Percentiles rank a stretch among this genome's conserved stretches.
Evolutionary conservation across 805 yeast species (phyloP).

Genomic region (Ogataea haglerorum): DNA sequence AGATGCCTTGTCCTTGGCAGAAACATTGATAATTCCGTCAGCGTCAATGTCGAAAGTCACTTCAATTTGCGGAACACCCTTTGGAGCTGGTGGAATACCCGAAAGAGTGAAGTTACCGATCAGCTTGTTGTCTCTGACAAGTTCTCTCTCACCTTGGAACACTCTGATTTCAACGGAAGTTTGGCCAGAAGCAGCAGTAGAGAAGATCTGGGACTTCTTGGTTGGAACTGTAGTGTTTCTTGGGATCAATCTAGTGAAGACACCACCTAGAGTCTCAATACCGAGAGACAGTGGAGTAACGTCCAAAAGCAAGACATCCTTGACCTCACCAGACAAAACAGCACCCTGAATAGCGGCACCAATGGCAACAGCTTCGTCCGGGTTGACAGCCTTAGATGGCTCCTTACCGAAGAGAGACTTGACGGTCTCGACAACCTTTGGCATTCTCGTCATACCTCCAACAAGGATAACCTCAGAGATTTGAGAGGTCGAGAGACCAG

Average conservation of each 20-base stretch:
- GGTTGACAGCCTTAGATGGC: slow-evolving; percentile 73
- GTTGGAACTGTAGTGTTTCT: slow-evolving; percentile 97
- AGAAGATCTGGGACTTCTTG: slow-evolving; percentile 93
- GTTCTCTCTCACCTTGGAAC: slow-evolving; percentile 99
- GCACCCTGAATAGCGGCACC: slow-evolving; percentile 94
- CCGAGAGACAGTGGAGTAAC: slow-evolving; percentile 89
- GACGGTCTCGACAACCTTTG: slow-evolving; percentile 65
- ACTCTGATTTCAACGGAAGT: slow-evolving; percentile 96
- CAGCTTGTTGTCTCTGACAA: slow-evolving; percentile 95
- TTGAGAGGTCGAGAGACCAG: slow-evolving; percentile 60
- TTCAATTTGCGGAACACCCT: slow-evolving; percentile 92
- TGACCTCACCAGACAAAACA: slow-evolving; percentile 76
- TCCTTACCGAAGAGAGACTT: slow-evolving; percentile 54
- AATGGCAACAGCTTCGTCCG: slow-evolving; percentile 91
- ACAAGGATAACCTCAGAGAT: slow-evolving; percentile 74
- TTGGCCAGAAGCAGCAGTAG: slow-evolving; percentile 95
- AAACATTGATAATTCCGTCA: slow-evolving; percentile 83
- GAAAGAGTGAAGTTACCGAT: slow-evolving; percentile 94
- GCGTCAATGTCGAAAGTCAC: slow-evolving; percentile 96
- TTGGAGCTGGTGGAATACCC: slow-evolving; percentile 94
- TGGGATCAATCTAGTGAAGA: slow-evolving; percentile 85
- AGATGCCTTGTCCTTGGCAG: slow-evolving; percentile 76
- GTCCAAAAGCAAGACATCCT: slow-evolving; percentile 72
- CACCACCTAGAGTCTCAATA: slow-evolving; percentile 98
- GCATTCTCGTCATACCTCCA: slow-evolving; percentile 93